Evolutionary conservation across 2,329 filamentous ascomycete species (phyloP).

Genomic region (Ramularia collo-cygni): DNA sequence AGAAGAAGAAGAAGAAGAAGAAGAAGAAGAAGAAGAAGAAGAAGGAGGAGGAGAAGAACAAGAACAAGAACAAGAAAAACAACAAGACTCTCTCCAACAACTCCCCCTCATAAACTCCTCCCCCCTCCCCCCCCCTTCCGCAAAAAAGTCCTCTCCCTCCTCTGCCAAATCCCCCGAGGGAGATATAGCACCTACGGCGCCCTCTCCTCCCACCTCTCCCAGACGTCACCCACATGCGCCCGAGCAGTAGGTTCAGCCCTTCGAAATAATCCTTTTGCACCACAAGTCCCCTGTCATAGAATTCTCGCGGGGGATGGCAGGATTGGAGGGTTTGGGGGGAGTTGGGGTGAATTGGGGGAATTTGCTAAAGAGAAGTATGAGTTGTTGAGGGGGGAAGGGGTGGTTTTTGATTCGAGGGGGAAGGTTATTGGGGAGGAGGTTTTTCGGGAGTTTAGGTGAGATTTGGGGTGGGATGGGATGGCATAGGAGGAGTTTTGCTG

Average conservation of each 20-base stretch:
- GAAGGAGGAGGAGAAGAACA: not conserved
- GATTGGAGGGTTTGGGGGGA: conserved; percentile 47
- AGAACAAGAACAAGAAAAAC: conserved; percentile 3
- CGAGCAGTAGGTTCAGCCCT: conserved; percentile 37
- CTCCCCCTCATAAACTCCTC: conserved; percentile 39
- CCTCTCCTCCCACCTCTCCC: conserved; percentile 28
- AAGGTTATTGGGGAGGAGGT: conserved; percentile 37
- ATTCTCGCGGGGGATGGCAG: conserved; percentile 30
- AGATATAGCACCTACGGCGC: conserved; percentile 33
- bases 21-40: too few relatives aligned
- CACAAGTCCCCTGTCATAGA: conserved; percentile 38
- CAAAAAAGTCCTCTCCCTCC: conserved; percentile 29
- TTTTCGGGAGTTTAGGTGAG: conserved; percentile 28
- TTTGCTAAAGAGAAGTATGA: conserved; percentile 37
- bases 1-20: too few relatives aligned
- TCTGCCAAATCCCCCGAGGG: conserved; percentile 31
- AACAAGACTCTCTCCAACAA: conserved; percentile 16
- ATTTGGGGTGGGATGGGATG: too few relatives aligned
- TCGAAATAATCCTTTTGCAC: conserved; percentile 38
- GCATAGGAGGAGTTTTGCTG: too few relatives aligned
- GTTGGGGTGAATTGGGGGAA: conserved; percentile 41
- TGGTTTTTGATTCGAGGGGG: conserved; percentile 38
- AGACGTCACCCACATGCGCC: conserved; percentile 29
- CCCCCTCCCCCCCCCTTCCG: conserved; percentile 48
- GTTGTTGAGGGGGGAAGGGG: conserved; percentile 38